Percentiles rank a stretch among this genome's conserved stretches.
These are phyloP conservation scores for Calonectria hawksworthii DNA, from an alignment of 2,329 filamentous ascomycete species.

Conservation along the genomic window DNA sequence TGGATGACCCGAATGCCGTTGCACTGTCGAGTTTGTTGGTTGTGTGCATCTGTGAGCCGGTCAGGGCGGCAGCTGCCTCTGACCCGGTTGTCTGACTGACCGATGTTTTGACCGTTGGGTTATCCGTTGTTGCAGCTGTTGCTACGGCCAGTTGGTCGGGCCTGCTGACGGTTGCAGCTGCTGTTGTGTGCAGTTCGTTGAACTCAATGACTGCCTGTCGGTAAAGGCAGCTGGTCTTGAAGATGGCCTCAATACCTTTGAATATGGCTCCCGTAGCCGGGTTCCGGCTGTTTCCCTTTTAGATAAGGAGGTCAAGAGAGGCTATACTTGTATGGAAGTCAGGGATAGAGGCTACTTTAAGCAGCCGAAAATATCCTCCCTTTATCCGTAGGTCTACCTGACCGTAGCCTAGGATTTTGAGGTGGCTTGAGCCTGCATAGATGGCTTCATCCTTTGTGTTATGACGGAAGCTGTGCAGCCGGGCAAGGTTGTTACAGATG, in stretches of 20 bases:
- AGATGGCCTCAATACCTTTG: slow-evolving; percentile 4
- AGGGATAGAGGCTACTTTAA: slow-evolving; percentile 15
- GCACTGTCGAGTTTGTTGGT: not conserved
- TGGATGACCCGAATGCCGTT: not conserved
- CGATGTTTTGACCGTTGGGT: not conserved
- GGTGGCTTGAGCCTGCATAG: not conserved
- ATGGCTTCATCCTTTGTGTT: not conserved
- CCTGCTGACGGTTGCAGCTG: not conserved
- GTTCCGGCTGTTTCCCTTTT: slow-evolving; percentile 21
- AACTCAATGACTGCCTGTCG: not conserved
- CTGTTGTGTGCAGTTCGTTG: not conserved
- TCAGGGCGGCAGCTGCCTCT: not conserved
- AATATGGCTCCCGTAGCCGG: not conserved
- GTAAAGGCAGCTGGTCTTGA: not conserved
- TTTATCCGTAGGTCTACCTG: slow-evolving; percentile 5
- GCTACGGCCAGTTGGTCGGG: not conserved
- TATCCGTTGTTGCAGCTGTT: no score
- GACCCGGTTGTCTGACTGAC: not conserved
- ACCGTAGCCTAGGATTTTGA: slow-evolving; percentile 23
- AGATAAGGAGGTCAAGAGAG: slow-evolving; percentile 10
- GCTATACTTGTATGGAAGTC: slow-evolving; percentile 15
- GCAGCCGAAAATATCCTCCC: slow-evolving; percentile 11
- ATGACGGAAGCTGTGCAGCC: no score
- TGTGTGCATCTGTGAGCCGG: not conserved
- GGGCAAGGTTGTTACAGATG: slow-evolving; percentile 13